Evolutionary conservation across 257 asterid genomes (phyloP).

Genomic region (Salvia splendens): DNA sequence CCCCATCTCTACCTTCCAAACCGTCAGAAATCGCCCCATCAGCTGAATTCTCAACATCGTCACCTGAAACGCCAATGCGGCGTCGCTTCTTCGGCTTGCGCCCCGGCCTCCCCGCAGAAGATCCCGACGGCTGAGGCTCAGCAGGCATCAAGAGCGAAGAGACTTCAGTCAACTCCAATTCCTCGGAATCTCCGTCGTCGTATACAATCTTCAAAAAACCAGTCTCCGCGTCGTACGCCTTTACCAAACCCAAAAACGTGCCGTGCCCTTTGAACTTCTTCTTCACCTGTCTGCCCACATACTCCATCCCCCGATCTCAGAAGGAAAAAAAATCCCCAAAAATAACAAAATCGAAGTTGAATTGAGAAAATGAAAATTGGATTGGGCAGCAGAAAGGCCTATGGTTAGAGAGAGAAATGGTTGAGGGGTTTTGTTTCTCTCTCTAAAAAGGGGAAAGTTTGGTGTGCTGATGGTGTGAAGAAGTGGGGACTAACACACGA

Average conservation of each 20-base stretch:
- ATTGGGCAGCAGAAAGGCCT: constrained; percentile 41
- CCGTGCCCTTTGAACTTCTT: constrained; percentile 57
- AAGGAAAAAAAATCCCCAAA: constrained; percentile 21
- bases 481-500: constrained; percentile 42
- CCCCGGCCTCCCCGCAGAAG: constrained; percentile 34
- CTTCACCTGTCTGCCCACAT: constrained; percentile 69
- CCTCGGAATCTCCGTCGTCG: constrained; percentile 74
- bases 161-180: constrained; percentile 50
- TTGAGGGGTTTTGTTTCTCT: constrained; percentile 43
- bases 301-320: constrained; percentile 61
- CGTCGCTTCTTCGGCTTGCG: constrained; percentile 48
- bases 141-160: constrained; percentile 40
- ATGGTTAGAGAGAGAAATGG: constrained; percentile 34
- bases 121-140: constrained; percentile 35
- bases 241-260: constrained; percentile 50
- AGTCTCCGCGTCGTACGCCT: constrained; percentile 50
- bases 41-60: constrained; percentile 23
- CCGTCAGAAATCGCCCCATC: constrained; percentile 34
- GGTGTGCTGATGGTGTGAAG: constrained; percentile 41
- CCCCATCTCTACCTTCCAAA: constrained; percentile 37
- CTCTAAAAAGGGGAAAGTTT: constrained; percentile 39
- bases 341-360: constrained; percentile 16
- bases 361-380: constrained; percentile 15
- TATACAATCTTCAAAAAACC: constrained; percentile 61
- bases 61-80: constrained; percentile 46